Evolutionary conservation across 202 grass and related monocot genomes (phyloP).

Genomic region (Panicum virgatum): DNA sequence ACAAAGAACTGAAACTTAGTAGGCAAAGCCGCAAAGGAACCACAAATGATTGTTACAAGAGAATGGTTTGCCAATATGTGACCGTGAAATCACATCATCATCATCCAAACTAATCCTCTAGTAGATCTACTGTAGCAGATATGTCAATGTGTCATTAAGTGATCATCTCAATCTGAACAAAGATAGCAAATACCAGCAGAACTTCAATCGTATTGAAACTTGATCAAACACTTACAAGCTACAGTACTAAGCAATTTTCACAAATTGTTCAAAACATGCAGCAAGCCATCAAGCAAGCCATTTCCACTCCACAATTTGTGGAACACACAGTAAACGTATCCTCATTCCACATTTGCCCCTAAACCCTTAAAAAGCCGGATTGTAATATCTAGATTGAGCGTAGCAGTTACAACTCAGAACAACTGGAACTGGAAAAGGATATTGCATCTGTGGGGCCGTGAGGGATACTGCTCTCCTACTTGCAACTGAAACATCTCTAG

Average conservation of each 20-base stretch:
- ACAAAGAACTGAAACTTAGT: background rate
- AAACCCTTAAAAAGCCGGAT: background rate
- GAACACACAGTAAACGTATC: background rate
- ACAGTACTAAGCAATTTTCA: background rate
- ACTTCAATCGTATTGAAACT: background rate
- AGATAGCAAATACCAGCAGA: background rate
- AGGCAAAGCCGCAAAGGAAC: background rate
- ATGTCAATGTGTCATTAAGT: background rate
- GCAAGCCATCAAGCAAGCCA: background rate
- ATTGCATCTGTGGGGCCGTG: background rate
- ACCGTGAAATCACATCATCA: background rate
- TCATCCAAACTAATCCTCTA: background rate
- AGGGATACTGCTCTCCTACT: conserved; percentile 11
- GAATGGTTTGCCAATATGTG: background rate
- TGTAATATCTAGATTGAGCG: conserved; percentile 9
- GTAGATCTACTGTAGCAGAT: background rate
- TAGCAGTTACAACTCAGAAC: conserved; percentile 8
- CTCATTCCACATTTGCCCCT: background rate
- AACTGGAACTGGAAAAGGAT: background rate
- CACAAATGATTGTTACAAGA: background rate
- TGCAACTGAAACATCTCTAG: conserved; percentile 14
- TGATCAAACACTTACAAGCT: background rate
- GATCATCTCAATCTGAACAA: background rate
- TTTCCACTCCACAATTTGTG: conserved; percentile 9
- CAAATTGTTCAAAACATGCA: background rate